Evolutionary conservation across 2,329 filamentous ascomycete species (phyloP), one percentile per base, ranked within the genome.

Genomic region (Epichloe sibirici): DNA sequence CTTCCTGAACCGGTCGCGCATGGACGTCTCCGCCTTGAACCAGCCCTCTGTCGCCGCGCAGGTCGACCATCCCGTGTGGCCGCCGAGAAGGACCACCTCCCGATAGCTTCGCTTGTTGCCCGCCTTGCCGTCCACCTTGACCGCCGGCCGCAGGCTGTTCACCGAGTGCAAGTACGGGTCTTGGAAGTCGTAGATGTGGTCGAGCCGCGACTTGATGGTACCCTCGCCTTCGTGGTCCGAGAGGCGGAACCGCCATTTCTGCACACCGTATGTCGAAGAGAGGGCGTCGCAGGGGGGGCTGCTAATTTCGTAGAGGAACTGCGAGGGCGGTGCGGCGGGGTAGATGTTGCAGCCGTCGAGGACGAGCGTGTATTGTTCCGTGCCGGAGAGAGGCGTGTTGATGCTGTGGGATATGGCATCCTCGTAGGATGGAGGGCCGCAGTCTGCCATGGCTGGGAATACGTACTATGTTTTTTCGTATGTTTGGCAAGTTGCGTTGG

Each of bases 111-210:
- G 56, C 38, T 59, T 63, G 4, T 52, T 56, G 37, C 54, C 58
- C 1, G 55, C 56, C 28, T 58, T 55, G 6, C 63, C 63, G 1
- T 52, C 40, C 12, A 66, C 55, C 2, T 37, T 42, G 1, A 63
- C 34, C 4, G 58, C 61, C 1, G 53, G 51, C 15, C 50, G 53
- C n/a, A 52, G 46, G 40, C 23, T 21, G 31, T 34, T n/a, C n/a
- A 40, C 21, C 11, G 46, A 37, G 40, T 45, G 35, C 37, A 13
- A 15, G 28, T 4, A 37, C 28, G 15, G n/a, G 15, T 52, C n/a
- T 4, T 58, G 53, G 42, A 66, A 57, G 45, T 64, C 61, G 42
- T 66, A 66, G 11, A 65, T 65, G 48, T 66, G 64, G 13, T 65
- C 60, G 4, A 57, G 55, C 2, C 58, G 56, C 4, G 56, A 58